phyloP scores from a whole-genome alignment of 106 monocot genomes.

The Amphibolis antarctica region DNA sequence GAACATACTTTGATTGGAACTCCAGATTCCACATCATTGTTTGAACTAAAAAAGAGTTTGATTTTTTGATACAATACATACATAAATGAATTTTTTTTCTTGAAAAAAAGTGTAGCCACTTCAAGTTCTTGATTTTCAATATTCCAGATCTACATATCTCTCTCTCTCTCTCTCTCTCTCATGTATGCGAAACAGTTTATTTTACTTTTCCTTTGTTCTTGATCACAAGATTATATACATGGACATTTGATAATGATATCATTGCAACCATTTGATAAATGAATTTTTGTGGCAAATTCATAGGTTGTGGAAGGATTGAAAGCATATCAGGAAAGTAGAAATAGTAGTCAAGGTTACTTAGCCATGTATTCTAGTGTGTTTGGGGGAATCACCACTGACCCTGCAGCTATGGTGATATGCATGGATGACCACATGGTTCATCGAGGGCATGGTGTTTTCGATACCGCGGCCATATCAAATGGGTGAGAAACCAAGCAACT shows the following conservation, averaged over 20 bases:
- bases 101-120: too few relatives aligned
- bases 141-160: background rate
- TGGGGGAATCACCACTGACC: conserved; percentile 81
- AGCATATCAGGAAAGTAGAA: conserved; percentile 27
- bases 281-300: background rate
- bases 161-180: background rate
- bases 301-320: conserved; percentile 57
- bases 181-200: background rate
- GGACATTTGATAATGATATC: background rate
- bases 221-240: too few relatives aligned
- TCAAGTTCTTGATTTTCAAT: background rate
- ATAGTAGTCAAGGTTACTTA: conserved; percentile 29
- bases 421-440: conserved; percentile 98
- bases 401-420: conserved; percentile 70
- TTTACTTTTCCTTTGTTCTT: background rate
- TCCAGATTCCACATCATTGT: too few relatives aligned
- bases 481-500: conserved; percentile 35
- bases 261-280: background rate
- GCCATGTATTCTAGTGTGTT: conserved; percentile 92
- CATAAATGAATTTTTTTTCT: too few relatives aligned
- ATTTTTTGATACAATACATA: too few relatives aligned
- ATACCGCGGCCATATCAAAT: conserved; percentile 79
- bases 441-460: conserved; percentile 93
- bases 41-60: too few relatives aligned
- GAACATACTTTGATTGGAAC: too few relatives aligned